Percentiles rank a stretch among this genome's conserved stretches.
phyloP scores from a whole-genome alignment of 140 eudicot species.

The Erigeron philadelphicus region DNA sequence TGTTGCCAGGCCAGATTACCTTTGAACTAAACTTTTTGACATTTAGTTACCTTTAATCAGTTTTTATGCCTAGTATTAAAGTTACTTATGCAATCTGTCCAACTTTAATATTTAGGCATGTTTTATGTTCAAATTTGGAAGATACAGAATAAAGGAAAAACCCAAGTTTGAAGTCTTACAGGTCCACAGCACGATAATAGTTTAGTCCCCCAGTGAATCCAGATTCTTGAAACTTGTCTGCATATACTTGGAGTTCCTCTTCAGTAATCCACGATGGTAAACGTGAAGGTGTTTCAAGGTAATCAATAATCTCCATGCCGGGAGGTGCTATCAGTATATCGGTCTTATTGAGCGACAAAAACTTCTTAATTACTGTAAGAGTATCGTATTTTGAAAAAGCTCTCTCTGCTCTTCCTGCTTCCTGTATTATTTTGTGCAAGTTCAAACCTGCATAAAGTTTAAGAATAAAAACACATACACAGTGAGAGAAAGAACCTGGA shows the following conservation, averaged over 20 bases:
- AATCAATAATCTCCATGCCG: constrained; percentile 47
- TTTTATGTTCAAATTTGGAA: not conserved
- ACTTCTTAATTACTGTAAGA: constrained; percentile 54
- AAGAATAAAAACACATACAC: not conserved
- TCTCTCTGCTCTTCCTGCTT: constrained; percentile 27
- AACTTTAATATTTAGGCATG: not conserved
- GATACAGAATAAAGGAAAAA: not conserved
- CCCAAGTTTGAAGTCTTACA: constrained; percentile 21
- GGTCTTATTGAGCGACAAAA: constrained; percentile 28
- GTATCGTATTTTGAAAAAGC: constrained; percentile 53
- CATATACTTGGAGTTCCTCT: constrained; percentile 42
- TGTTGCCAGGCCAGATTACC: no score
- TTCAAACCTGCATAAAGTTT: not conserved
- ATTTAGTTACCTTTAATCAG: no score
- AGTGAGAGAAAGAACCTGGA: constrained; percentile 41
- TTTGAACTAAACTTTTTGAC: no score
- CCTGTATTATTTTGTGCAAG: constrained; percentile 30
- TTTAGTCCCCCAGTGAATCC: constrained; percentile 50
- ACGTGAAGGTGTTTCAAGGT: constrained; percentile 35
- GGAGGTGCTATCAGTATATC: constrained; percentile 37
- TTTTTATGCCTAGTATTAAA: not conserved
- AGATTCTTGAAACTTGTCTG: constrained; percentile 49
- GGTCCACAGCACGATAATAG: constrained; percentile 48
- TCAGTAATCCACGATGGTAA: constrained; percentile 60
- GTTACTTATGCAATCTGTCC: not conserved